phyloP scores from a whole-genome alignment of 2,329 filamentous ascomycete genomes.

The Dissoconium aciculare region DNA sequence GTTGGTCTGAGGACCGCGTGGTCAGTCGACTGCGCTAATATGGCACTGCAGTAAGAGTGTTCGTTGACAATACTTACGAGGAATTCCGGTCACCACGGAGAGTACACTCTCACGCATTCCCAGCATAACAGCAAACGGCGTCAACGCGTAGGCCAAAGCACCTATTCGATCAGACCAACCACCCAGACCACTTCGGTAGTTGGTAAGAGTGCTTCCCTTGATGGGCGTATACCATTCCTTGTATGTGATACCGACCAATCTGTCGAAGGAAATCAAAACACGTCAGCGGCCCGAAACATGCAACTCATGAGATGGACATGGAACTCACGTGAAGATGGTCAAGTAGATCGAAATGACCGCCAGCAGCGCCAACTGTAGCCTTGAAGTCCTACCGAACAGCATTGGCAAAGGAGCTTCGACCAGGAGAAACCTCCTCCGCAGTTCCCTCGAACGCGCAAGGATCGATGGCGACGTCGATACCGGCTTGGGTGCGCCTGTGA shows the following conservation, averaged over 20 bases:
- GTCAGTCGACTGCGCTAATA: no score
- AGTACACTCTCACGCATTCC: constrained; percentile 56
- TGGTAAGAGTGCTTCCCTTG: constrained; percentile 39
- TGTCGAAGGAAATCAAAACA: background rate
- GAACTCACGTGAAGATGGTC: constrained; percentile 36
- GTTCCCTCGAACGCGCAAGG: constrained; percentile 10
- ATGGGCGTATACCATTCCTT: constrained; percentile 55
- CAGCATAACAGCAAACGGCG: constrained; percentile 53
- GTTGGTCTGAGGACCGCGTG: no score
- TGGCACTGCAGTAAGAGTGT: no score
- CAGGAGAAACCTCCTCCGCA: constrained; percentile 39
- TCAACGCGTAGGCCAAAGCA: constrained; percentile 57
- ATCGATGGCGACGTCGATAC: no score
- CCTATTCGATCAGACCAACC: constrained; percentile 56
- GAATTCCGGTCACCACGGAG: constrained; percentile 54
- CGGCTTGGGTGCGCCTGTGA: no score
- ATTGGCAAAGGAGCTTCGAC: constrained; percentile 39
- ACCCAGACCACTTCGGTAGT: constrained; percentile 50
- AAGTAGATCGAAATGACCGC: constrained; percentile 46
- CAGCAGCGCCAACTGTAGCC: constrained; percentile 51
- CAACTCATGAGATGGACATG: no score
- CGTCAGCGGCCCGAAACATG: no score
- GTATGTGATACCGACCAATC: constrained; percentile 51
- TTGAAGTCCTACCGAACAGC: constrained; percentile 53
- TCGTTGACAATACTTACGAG: no score